These are phyloP conservation scores for Zygosaccharomyces bailii DNA, from an alignment of 805 yeast genomes.

Conservation along the genomic window DNA sequence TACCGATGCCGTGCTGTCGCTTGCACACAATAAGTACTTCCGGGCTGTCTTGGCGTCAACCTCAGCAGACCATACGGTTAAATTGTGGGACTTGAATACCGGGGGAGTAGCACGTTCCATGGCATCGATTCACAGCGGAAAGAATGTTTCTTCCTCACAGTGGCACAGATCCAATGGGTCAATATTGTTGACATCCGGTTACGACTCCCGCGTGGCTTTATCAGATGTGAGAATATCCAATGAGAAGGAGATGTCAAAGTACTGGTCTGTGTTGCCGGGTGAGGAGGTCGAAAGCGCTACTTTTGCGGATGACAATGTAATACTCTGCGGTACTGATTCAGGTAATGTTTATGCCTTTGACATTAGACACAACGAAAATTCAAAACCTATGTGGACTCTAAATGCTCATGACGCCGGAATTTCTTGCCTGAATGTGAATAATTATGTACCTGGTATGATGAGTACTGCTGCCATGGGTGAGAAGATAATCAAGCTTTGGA, in stretches of 20 bases:
- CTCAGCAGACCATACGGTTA: slow-evolving; percentile 92
- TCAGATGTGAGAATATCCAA: slow-evolving; percentile 79
- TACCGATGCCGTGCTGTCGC: slow-evolving; percentile 87
- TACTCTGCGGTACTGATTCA: slow-evolving; percentile 86
- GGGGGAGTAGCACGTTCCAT: slow-evolving; percentile 78
- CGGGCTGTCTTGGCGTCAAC: slow-evolving; percentile 88
- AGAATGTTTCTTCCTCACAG: slow-evolving; percentile 77
- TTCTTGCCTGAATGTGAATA: slow-evolving; percentile 71
- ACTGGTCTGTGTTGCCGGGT: slow-evolving; percentile 57
- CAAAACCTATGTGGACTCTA: slow-evolving; percentile 83
- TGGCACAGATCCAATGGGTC: slow-evolving; percentile 77
- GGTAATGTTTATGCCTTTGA: slow-evolving; percentile 90
- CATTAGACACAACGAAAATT: slow-evolving; percentile 55
- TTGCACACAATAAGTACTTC: slow-evolving; percentile 76
- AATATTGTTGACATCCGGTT: slow-evolving; percentile 84
- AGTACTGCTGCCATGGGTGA: slow-evolving; percentile 92
- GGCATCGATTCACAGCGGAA: slow-evolving; percentile 61
- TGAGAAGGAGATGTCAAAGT: slow-evolving; percentile 54
- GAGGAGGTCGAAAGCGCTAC: slow-evolving; percentile 83
- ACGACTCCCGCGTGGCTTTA: slow-evolving; percentile 79
- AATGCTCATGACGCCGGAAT: slow-evolving; percentile 97
- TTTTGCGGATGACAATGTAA: slow-evolving; percentile 60
- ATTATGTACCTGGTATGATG: slow-evolving; percentile 64
- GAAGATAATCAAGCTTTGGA: slow-evolving; percentile 84
- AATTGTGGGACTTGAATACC: slow-evolving; percentile 85